A percentile compares a stretch with the other conserved stretches of the same genome.
phyloP scores from a whole-genome alignment of 768 basidiomycete species.

The Agaricus subrufescens region DNA sequence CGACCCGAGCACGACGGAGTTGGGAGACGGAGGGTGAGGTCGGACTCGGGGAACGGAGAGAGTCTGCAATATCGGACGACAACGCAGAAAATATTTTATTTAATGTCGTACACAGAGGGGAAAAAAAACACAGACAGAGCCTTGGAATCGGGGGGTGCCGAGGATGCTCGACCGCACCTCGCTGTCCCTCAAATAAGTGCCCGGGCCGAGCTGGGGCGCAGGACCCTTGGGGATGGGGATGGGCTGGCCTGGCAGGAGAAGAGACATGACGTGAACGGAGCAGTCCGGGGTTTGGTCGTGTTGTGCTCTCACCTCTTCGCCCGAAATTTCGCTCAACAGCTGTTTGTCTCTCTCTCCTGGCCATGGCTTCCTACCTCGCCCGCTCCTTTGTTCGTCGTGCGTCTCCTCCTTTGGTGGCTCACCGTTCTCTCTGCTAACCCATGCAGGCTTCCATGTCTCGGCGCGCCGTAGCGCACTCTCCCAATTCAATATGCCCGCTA shows the following conservation, averaged over 20 bases:
- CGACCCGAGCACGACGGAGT: constrained; percentile 76
- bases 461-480: constrained; percentile 72
- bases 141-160: constrained; percentile 56
- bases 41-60: constrained; percentile 61
- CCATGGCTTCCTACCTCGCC: constrained; percentile 62
- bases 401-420: constrained; percentile 16
- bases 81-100: constrained; percentile 16
- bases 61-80: constrained; percentile 34
- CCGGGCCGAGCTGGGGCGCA: constrained; percentile 53
- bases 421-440: background rate
- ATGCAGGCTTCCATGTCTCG: constrained; percentile 80
- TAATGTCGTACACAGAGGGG: constrained; percentile 12
- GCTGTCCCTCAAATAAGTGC: constrained; percentile 62
- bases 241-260: constrained; percentile 77
- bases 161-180: constrained; percentile 66
- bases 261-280: constrained; percentile 11
- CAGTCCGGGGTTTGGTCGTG: constrained; percentile 20
- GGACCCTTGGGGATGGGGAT: constrained; percentile 49
- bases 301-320: constrained; percentile 22
- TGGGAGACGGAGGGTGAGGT: constrained; percentile 68
- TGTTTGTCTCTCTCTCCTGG: constrained; percentile 13
- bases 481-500: constrained; percentile 94
- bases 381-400: constrained; percentile 65
- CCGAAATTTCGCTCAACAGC: too few species aligned
- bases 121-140: constrained; percentile 54